A percentile compares a stretch with the other conserved stretches of the same genome.
phyloP scores from a whole-genome alignment of 768 basidiomycete species.

The Macrolepiota fuliginosa region DNA sequence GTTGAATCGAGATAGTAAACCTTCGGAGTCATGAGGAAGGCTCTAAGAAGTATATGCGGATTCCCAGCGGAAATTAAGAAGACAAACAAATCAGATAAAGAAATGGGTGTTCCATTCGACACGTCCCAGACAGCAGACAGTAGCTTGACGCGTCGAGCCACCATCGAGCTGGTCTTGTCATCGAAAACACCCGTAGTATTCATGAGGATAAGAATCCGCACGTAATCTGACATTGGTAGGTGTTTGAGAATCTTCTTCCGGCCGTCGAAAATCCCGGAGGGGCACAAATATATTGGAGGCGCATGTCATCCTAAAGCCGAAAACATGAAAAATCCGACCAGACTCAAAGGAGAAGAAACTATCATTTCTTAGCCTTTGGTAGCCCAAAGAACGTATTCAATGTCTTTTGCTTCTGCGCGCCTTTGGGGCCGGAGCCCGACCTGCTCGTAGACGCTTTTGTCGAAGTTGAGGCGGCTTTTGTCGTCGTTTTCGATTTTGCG shows the following conservation, averaged over 20 bases:
- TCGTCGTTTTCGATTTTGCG: not conserved
- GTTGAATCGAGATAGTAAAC: slow-evolving; percentile 5
- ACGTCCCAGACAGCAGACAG: not conserved
- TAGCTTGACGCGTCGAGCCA: not conserved
- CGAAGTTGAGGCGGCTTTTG: slow-evolving; percentile 2
- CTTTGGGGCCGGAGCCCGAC: not conserved
- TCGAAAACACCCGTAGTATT: not conserved
- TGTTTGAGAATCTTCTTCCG: not conserved
- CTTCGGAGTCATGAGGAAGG: not conserved
- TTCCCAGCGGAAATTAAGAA: slow-evolving; percentile 1
- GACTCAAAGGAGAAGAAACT: not conserved
- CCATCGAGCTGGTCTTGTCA: not conserved
- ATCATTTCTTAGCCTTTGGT: slow-evolving; percentile 14
- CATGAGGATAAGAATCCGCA: not conserved
- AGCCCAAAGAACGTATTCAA: slow-evolving; percentile 13
- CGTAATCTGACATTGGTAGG: not conserved
- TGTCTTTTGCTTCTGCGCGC: slow-evolving; percentile 10
- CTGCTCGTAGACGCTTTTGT: not conserved
- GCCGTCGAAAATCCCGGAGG: not conserved
- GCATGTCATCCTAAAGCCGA: not conserved
- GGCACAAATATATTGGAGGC: not conserved
- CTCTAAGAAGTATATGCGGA: not conserved
- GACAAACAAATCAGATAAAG: not conserved
- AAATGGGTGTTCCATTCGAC: not conserved
- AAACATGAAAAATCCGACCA: not conserved